Base-by-base conservation (phyloP, 2,329 filamentous ascomycete genomes). In the Apiospora kogelbergensis region DNA sequence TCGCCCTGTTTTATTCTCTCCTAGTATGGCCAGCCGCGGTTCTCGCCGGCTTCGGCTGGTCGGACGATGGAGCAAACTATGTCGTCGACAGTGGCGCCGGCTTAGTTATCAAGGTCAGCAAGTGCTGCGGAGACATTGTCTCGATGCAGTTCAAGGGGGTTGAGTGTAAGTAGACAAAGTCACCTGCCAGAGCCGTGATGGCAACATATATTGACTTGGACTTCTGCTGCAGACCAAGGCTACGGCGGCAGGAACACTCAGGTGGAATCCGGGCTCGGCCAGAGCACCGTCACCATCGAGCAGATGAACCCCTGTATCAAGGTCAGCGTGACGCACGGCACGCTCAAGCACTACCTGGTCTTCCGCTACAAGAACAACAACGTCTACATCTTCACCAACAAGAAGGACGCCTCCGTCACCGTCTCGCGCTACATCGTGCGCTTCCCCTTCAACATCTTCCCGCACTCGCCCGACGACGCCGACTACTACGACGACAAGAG, bases 311-410 rank as follows among this genome's bases (percentile, higher is more conserved):
- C 77, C 65, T 76, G 80, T 69, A 80, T 80, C 70, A 80, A 79
- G 66, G 77, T 80, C 11, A 76, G 78, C 0, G 78, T 80, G 30
- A 73, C 72, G 22, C 75, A 78, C 65, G 78, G 78, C 46, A 78
- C 77, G 1, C 72, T 80, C 0, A 78, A 79, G 71, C 78, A 80
- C 67, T 79, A 78, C 66, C 74, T 80, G 37, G 74, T 80, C 24
- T 72, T 79, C 46, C 73, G 79, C 63, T 80, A 80, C 70, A 77
- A 76, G 66, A 79, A 81, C 73, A 76, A 78, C 68, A 79, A 81
- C 65, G 76, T 80, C 15, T 82, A 83, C 68, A 80, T 83, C 41
- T 81, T 82, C 70, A 82, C 81, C 71, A 82, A 82, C 72, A 83
- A 81, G 72, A 77, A 74, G 5, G 80, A 81, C 42, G 72, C 75